Percentiles rank a stretch among this genome's conserved stretches.
Conservation (phyloP, 2,329 filamentous ascomycete species). For the Escovopsis weberi region DNA sequence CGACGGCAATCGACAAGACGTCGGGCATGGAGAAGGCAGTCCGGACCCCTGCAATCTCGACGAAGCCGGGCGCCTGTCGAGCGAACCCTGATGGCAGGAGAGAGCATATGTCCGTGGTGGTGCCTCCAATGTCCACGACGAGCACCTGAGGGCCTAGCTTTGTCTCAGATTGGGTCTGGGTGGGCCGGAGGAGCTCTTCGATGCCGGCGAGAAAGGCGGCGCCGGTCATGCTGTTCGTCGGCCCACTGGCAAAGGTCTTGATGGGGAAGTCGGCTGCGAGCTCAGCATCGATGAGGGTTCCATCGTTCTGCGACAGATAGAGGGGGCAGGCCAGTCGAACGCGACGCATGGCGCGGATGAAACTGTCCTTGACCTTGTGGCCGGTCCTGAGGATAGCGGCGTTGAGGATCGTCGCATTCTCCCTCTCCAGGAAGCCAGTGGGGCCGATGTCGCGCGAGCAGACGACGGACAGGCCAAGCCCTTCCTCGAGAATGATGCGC, state of each 20-base stretch:
- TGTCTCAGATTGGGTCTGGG: too few relatives aligned
- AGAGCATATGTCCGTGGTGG: slow-evolving; percentile 45
- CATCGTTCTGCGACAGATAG: slow-evolving; percentile 39
- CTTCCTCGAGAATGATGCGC: slow-evolving; percentile 20
- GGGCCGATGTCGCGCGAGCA: slow-evolving; percentile 30
- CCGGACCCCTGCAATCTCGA: slow-evolving; percentile 41
- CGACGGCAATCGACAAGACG: slow-evolving; percentile 40
- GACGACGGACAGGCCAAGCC: slow-evolving; percentile 22
- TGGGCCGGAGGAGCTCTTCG: slow-evolving; percentile 13
- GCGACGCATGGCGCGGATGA: slow-evolving; percentile 29
- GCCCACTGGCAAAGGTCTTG: slow-evolving; percentile 37
- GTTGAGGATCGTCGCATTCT: slow-evolving; percentile 42
- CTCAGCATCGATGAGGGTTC: slow-evolving; percentile 33
- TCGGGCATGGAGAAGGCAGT: slow-evolving; percentile 45
- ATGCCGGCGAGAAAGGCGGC: slow-evolving; percentile 38
- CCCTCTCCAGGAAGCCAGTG: slow-evolving; percentile 29
- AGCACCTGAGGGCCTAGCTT: slow-evolving; percentile 20
- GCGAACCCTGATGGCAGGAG: slow-evolving; percentile 45
- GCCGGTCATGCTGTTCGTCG: slow-evolving; percentile 39
- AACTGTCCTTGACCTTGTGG: slow-evolving; percentile 29
- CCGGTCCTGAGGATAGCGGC: slow-evolving; percentile 35
- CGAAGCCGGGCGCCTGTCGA: slow-evolving; percentile 42
- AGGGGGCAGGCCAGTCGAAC: slow-evolving; percentile 27
- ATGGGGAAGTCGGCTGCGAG: slow-evolving; percentile 34
- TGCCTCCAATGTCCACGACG: slow-evolving; percentile 46